Conservation (phyloP, 192 early-diverging fungal genomes). For the Coemansia asiatica region DNA sequence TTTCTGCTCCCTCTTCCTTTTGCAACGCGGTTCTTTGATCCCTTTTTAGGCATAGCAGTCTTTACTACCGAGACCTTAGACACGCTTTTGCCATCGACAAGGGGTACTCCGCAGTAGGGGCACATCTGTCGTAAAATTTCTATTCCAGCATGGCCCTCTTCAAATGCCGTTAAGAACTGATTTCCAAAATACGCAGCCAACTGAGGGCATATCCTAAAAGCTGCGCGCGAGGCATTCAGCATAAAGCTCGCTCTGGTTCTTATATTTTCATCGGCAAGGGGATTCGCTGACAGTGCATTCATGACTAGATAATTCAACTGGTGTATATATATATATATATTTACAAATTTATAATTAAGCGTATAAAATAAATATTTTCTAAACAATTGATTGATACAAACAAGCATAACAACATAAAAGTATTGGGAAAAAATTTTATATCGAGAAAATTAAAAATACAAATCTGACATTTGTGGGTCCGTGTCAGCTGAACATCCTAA, state of each 20-base stretch:
- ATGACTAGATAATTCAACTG: background rate
- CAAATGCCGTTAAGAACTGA: conserved; percentile 25
- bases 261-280: background rate
- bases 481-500: too few species aligned
- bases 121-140: conserved; percentile 34
- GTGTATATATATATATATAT: too few species aligned
- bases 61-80: conserved; percentile 27
- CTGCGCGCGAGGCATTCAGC: conserved; percentile 37
- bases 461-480: too few species aligned
- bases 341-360: too few species aligned
- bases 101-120: conserved; percentile 34
- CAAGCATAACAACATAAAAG: too few species aligned
- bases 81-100: conserved; percentile 43
- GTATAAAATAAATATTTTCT: too few species aligned
- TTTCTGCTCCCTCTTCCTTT: background rate
- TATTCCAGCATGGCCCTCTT: conserved; percentile 18
- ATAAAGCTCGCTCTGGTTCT: conserved; percentile 22
- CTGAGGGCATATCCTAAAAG: conserved; percentile 49
- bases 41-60: background rate
- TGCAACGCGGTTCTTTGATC: background rate
- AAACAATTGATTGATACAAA: too few species aligned
- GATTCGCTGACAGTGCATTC: background rate
- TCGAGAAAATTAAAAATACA: background rate
- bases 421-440: too few species aligned
- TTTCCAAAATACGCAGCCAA: conserved; percentile 45